Conservation (phyloP, 2,329 filamentous ascomycete genomes). For the Penicillium sp. region DNA sequence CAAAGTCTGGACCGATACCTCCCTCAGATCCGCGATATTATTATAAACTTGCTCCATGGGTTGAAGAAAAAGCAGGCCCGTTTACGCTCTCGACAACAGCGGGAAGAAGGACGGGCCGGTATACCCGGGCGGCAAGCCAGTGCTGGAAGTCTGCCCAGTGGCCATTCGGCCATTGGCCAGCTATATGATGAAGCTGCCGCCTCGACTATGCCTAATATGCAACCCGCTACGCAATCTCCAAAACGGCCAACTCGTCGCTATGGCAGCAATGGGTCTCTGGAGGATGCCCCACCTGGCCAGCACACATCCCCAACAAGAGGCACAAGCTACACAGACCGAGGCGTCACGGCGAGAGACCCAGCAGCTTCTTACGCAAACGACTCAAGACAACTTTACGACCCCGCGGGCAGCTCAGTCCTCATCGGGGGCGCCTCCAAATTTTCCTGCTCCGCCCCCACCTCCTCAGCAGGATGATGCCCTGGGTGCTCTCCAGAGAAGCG, state of each 20-base stretch:
- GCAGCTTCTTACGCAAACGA: conserved; percentile 50
- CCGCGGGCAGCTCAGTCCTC: conserved; percentile 23
- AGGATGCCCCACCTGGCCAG: conserved; percentile 29
- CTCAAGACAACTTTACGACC: conserved; percentile 55
- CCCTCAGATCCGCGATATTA: conserved; percentile 93
- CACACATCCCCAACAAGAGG: conserved; percentile 29
- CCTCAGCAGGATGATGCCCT: conserved; percentile 85
- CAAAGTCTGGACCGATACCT: conserved; percentile 91
- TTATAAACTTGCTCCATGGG: conserved; percentile 93
- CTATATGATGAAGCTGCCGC: conserved; percentile 39
- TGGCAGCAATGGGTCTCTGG: conserved; percentile 37
- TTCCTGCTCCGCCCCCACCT: conserved; percentile 64
- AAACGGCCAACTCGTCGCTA: conserved; percentile 35
- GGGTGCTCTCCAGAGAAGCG: conserved; percentile 82
- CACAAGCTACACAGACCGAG: conserved; percentile 36
- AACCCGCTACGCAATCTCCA: conserved; percentile 28
- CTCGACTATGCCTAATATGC: conserved; percentile 14
- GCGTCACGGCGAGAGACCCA: conserved; percentile 38
- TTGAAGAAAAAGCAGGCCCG: conserved; percentile 96
- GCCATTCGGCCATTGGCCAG: conserved; percentile 44
- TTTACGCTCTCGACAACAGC: conserved; percentile 56
- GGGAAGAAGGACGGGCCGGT: conserved; percentile 43
- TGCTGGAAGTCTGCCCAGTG: conserved; percentile 45
- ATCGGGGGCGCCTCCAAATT: conserved; percentile 24
- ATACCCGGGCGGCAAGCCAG: conserved; percentile 41